These are phyloP conservation scores for Pelargonium myrrhifolium DNA, from an alignment of 441 rosid species.

Conservation along the genomic window DNA sequence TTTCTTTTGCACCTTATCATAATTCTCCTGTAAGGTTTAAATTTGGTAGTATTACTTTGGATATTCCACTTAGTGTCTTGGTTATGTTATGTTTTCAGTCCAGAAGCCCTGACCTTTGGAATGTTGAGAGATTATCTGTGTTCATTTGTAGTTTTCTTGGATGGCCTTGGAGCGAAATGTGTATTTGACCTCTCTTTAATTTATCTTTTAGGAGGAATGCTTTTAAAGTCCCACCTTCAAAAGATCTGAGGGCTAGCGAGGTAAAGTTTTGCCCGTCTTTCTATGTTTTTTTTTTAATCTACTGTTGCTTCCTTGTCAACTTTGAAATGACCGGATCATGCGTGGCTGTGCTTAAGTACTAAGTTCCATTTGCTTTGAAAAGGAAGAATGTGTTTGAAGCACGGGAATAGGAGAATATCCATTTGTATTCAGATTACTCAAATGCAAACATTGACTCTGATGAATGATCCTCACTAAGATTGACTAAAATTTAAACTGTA, in stretches of 20 bases:
- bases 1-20: neutral
- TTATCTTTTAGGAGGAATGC: conserved; percentile 35
- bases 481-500: no score
- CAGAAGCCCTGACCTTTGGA: conserved; percentile 10
- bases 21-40: neutral
- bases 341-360: conserved; percentile 3
- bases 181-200: conserved; percentile 12
- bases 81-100: conserved; percentile 2
- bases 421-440: neutral
- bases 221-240: conserved; percentile 26
- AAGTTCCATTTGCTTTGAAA: conserved; percentile 3
- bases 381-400: neutral
- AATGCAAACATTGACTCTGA: no score
- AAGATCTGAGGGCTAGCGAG: conserved; percentile 37
- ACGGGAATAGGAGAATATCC: neutral
- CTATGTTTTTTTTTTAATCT: conserved; percentile 7
- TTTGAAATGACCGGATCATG: neutral
- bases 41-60: neutral
- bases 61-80: neutral
- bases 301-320: conserved; percentile 7
- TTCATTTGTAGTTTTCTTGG: conserved; percentile 11
- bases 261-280: conserved; percentile 21
- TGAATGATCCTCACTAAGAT: no score
- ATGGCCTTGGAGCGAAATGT: conserved; percentile 5
- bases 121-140: conserved; percentile 15